Evolutionary conservation across 345 rosid genomes (phyloP).

Genomic region (Populus ilicifolia): DNA sequence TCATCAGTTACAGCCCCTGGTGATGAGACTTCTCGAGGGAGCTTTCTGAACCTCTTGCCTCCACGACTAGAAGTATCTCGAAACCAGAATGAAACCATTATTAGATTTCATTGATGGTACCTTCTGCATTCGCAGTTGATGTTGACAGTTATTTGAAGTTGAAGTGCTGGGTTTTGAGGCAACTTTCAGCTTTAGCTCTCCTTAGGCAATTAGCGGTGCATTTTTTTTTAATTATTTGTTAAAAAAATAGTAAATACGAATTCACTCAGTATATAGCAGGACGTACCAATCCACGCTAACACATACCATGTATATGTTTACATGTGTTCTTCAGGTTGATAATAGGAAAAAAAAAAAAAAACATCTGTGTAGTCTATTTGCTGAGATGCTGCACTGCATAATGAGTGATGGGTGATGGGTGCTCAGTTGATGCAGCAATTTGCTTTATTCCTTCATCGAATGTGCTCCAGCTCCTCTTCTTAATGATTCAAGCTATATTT

Average conservation of each 20-base stretch:
- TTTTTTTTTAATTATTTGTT: not conserved
- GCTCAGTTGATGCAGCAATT: not conserved
- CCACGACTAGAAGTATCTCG: slow-evolving; percentile 33
- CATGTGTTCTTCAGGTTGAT: not conserved
- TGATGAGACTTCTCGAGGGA: slow-evolving; percentile 39
- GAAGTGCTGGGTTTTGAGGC: slow-evolving; percentile 12
- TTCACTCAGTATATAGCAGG: not conserved
- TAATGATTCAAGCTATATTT: not conserved
- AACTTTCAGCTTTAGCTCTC: slow-evolving; percentile 10
- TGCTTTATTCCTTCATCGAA: not conserved
- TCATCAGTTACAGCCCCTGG: slow-evolving; percentile 26
- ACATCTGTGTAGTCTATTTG: not conserved
- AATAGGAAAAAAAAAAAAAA: not conserved
- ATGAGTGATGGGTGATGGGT: not conserved
- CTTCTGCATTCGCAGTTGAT: not conserved
- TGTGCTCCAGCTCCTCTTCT: not conserved
- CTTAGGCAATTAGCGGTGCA: not conserved
- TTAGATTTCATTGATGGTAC: slow-evolving; percentile 3
- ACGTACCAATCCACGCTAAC: slow-evolving; percentile 3
- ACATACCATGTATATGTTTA: slow-evolving; percentile 1
- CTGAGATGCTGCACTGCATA: not conserved
- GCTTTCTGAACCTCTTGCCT: slow-evolving; percentile 46
- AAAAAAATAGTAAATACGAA: slow-evolving; percentile 3
- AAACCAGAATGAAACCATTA: slow-evolving; percentile 8
- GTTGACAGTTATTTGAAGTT: not conserved